Base-by-base conservation (phyloP, 1,284 basidiomycete genomes). In the Cutaneotrichosporon cavernicola region DNA sequence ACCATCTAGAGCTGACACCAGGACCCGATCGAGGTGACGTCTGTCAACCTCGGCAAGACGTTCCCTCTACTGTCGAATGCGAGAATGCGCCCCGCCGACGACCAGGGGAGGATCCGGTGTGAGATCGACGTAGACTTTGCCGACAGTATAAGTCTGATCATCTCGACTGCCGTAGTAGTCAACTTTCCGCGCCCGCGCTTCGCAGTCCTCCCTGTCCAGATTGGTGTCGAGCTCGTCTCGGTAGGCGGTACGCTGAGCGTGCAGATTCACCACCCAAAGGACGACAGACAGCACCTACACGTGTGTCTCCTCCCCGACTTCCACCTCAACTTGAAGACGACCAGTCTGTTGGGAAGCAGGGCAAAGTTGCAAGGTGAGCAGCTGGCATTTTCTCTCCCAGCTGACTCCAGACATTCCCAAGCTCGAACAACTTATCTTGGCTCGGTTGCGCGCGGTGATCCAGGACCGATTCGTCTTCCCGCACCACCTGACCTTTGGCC, bases 271-370 rank as follows among this genome's bases (percentile, higher is more conserved):
- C 70, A 80, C 57, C 75, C 75, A 0, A 64, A 66, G 31, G 69
- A 75, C 18, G 73, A 76, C 40, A 66, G 68, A 62, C 76, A 76
- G 63, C 81, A 83, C 56, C 65, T 85, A 5, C 83, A 83, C 68
- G 76, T 84, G 49, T 84, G 81, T 14, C 76, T 86, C 0, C 79
- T 85, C 43, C 85, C 85, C 2, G 85, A 86, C 72, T 86, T 86
- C 68, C 80, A 82, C 21, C 80, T 86, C 43, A 81, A 83, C 55
- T 79, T 85, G 43, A 82, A 82, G 43, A 83, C 84, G 0, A 81
- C 82, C 4, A 84, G 82, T 56, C 74, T 86, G 18, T 76, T 86
- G 4, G 85, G 85, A 5, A 83, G 82, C 21, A 72, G 84, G 58
- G 85, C 85, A 6, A 86, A 85, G 73, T 75, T 86, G 21, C 84